Percentiles rank a stretch among this genome's conserved stretches.
These are phyloP conservation scores for Quercus cerris DNA, from an alignment of 306 rosid genomes.

Conservation along the genomic window DNA sequence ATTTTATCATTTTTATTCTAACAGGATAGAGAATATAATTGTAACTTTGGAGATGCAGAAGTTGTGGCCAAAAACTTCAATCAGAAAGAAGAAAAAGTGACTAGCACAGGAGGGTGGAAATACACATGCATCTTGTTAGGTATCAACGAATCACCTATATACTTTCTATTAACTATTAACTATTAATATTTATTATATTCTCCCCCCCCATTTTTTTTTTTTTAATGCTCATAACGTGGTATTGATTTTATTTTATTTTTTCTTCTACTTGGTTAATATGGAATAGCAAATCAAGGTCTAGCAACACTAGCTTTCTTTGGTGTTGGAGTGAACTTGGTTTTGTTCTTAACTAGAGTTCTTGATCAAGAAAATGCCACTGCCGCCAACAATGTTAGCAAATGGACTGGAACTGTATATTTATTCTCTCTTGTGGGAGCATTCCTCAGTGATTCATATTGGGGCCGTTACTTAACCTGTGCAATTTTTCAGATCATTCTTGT, in stretches of 20 bases:
- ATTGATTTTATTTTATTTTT: neutral
- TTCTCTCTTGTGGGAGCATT: conserved; percentile 56
- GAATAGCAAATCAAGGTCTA: conserved; percentile 55
- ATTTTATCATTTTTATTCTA: neutral
- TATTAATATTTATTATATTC: too few relatives aligned
- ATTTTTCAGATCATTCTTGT: conserved; percentile 44
- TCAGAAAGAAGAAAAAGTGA: neutral
- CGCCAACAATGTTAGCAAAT: conserved; percentile 52
- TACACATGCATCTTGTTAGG: conserved; percentile 45
- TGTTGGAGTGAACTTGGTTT: conserved; percentile 59
- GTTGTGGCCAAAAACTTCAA: conserved; percentile 8
- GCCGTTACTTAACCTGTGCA: conserved; percentile 48
- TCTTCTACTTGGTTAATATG: neutral
- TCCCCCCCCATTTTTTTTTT: too few relatives aligned
- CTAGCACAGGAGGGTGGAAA: conserved; percentile 36
- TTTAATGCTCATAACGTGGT: neutral
- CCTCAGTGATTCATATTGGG: conserved; percentile 63
- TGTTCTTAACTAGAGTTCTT: conserved; percentile 54
- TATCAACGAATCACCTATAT: conserved; percentile 12
- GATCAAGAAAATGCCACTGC: conserved; percentile 43
- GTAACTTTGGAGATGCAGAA: conserved; percentile 14
- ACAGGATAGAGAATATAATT: conserved; percentile 31
- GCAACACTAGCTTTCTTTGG: conserved; percentile 66
- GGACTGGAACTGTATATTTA: conserved; percentile 62
- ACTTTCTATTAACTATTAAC: neutral